Evolutionary conservation across 441 rosid species (phyloP).

Genomic region (Aleurites moluccanus): DNA sequence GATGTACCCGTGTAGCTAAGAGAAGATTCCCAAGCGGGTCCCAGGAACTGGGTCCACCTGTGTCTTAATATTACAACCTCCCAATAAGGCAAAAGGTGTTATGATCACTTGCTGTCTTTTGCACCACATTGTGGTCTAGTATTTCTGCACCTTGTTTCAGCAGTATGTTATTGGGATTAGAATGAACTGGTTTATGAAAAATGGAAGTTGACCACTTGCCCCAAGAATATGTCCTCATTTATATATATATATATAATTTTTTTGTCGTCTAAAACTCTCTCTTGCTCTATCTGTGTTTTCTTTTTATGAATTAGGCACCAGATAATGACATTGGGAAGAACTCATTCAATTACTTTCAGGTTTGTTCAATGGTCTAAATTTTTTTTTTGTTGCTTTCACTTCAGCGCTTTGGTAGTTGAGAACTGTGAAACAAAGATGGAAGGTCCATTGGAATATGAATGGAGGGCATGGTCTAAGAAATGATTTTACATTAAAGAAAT

Average conservation of each 20-base stretch:
- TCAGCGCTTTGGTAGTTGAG: not conserved
- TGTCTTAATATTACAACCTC: not conserved
- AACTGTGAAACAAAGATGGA: not conserved
- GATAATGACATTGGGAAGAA: constrained; percentile 88
- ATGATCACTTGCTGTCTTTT: constrained; percentile 3
- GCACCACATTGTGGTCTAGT: not conserved
- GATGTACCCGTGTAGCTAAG: not conserved
- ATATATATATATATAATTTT: too few species aligned
- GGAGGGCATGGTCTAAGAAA: not conserved
- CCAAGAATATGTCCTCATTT: not conserved
- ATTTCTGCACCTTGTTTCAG: constrained; percentile 2
- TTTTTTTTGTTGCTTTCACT: not conserved
- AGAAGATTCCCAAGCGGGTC: not conserved
- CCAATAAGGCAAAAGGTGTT: not conserved
- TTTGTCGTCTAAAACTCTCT: constrained; percentile 4
- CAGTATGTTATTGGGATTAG: not conserved
- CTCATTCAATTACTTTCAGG: constrained; percentile 94
- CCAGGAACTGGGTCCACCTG: not conserved
- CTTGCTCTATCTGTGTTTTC: not conserved
- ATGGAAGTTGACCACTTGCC: not conserved
- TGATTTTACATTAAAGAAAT: not conserved
- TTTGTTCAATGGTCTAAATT: constrained; percentile 23
- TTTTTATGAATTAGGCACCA: constrained; percentile 51
- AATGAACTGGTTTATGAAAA: not conserved
- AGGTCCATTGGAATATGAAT: not conserved